Percentiles rank a stretch among this genome's conserved stretches.
phyloP scores from a whole-genome alignment of 805 yeast genomes.

The Cyberlindnera mrakii region DNA sequence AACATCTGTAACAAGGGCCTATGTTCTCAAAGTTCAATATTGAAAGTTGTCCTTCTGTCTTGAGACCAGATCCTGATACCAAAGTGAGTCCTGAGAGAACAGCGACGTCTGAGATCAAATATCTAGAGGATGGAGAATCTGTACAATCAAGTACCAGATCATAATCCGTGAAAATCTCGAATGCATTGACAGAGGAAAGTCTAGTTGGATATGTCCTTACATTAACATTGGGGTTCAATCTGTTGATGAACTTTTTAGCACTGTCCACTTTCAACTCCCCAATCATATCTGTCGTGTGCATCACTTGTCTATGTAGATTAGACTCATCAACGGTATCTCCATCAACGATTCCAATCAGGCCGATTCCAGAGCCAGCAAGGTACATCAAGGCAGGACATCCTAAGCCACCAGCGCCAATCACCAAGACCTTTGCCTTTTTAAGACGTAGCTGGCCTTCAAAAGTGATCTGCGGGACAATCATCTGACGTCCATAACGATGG shows the following conservation, averaged over 20 bases:
- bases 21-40: constrained; percentile 56
- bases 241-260: constrained; percentile 50
- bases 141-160: constrained; percentile 90
- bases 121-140: constrained; percentile 84
- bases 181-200: constrained; percentile 51
- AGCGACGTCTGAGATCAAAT: constrained; percentile 79
- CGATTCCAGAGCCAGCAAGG: constrained; percentile 84
- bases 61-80: constrained; percentile 88
- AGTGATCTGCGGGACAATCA: constrained; percentile 76
- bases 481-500: constrained; percentile 84
- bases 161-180: constrained; percentile 53
- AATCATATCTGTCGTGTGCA: constrained; percentile 62
- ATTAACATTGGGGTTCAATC: constrained; percentile 63
- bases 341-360: constrained; percentile 80
- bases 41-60: constrained; percentile 85
- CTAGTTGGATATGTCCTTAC: constrained; percentile 47
- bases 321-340: constrained; percentile 78
- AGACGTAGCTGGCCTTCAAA: constrained; percentile 50
- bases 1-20: constrained; percentile 95
- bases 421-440: constrained; percentile 54
- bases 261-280: constrained; percentile 75
- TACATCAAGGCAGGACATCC: constrained; percentile 90
- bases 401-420: constrained; percentile 94
- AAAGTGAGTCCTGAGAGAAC: constrained; percentile 64
- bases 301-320: constrained; percentile 83